A percentile compares a stretch with the other conserved stretches of the same genome.
These are phyloP conservation scores for Boletus pseudo-olivaceus DNA, from an alignment of 768 basidiomycete genomes.

Conservation along the genomic window DNA sequence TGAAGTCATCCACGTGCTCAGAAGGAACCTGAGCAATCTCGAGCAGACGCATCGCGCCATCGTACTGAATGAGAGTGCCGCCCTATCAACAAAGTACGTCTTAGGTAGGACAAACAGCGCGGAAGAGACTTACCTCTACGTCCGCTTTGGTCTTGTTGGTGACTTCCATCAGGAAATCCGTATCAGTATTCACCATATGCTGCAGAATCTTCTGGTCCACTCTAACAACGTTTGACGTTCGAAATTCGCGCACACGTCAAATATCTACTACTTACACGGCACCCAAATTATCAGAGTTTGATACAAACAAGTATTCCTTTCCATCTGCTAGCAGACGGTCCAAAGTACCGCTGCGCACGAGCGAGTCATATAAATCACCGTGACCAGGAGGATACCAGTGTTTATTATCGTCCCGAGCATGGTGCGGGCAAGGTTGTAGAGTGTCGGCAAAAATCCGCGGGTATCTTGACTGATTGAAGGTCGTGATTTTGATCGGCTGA, in stretches of 20 bases:
- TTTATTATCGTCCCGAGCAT: slow-evolving; percentile 79
- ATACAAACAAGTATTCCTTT: slow-evolving; percentile 96
- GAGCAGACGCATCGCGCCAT: slow-evolving; percentile 29
- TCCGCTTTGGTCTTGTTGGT: slow-evolving; percentile 97
- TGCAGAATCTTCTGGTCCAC: slow-evolving; percentile 82
- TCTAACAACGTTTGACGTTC: slow-evolving; percentile 32
- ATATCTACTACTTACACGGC: slow-evolving; percentile 60
- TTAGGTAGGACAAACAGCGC: background rate
- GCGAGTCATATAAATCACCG: slow-evolving; percentile 93
- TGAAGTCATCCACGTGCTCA: slow-evolving; percentile 10
- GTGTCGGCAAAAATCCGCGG: slow-evolving; percentile 91
- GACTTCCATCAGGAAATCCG: slow-evolving; percentile 93
- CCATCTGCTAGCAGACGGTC: slow-evolving; percentile 87
- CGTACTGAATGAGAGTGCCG: slow-evolving; percentile 88
- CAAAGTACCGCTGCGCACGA: slow-evolving; percentile 85
- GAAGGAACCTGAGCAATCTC: slow-evolving; percentile 9
- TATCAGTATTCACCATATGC: slow-evolving; percentile 77
- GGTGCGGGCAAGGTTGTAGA: slow-evolving; percentile 77
- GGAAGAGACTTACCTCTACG: slow-evolving; percentile 37
- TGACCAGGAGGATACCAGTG: slow-evolving; percentile 98
- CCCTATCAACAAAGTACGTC: slow-evolving; percentile 40
- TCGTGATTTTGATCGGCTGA: slow-evolving; percentile 89
- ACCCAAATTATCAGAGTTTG: slow-evolving; percentile 96
- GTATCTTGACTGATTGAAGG: slow-evolving; percentile 92
- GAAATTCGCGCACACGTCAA: slow-evolving; percentile 1